phyloP scores from a whole-genome alignment of 176 grass and related monocot genomes.

The Lolium multiflorum region DNA sequence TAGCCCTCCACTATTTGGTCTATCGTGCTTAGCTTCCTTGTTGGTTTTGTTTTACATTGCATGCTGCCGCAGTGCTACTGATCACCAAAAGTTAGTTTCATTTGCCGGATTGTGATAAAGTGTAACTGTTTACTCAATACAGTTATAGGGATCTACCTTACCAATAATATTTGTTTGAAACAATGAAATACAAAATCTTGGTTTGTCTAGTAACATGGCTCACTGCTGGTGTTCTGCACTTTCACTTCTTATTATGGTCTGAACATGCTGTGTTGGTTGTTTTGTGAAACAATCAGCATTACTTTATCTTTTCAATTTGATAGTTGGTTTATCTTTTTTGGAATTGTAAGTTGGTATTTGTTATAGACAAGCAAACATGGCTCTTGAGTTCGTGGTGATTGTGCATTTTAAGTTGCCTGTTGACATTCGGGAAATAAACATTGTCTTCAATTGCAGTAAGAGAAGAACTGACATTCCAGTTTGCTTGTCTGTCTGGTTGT shows the following conservation, averaged over 20 bases:
- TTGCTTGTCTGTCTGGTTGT: background rate
- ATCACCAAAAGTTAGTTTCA: background rate
- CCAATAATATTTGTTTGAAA: background rate
- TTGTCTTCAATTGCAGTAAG: background rate
- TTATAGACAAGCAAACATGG: background rate
- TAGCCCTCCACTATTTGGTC: background rate
- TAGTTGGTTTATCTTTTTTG: background rate
- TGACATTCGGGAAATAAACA: background rate
- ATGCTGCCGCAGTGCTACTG: constrained; percentile 2
- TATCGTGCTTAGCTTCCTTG: background rate
- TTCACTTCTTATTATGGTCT: background rate
- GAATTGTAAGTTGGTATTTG: background rate
- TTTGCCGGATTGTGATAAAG: constrained; percentile 12
- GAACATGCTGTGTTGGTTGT: background rate
- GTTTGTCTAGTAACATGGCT: background rate
- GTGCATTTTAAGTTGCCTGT: background rate
- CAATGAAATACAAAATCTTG: constrained; percentile 10
- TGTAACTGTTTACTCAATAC: constrained; percentile 1
- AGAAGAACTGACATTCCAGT: background rate
- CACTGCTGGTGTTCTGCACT: constrained; percentile 20
- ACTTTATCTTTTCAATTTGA: background rate
- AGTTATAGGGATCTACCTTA: background rate
- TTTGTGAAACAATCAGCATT: background rate
- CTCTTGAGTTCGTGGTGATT: background rate
- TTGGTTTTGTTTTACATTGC: constrained; percentile 4